Evolutionary conservation across 768 basidiomycete genomes (phyloP).

Genomic region (Hygrophoropsis aurantiaca): DNA sequence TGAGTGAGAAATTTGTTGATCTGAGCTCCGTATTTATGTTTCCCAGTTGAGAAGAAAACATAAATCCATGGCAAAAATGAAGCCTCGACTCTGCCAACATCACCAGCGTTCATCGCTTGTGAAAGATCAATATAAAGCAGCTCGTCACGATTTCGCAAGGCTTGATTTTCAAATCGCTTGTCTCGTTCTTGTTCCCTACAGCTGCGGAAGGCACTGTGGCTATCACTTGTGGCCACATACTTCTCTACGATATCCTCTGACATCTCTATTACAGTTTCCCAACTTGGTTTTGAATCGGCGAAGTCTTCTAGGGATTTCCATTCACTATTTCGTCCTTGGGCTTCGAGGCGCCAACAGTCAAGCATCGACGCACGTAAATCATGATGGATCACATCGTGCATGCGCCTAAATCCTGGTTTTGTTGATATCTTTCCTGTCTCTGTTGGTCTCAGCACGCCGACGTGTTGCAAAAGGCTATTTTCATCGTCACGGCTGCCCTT

Average conservation of each 20-base stretch:
- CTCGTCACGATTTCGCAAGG: constrained; percentile 18
- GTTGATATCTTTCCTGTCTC: constrained; percentile 30
- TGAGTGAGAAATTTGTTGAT: constrained; percentile 19
- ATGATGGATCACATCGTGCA: constrained; percentile 33
- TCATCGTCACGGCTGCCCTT: constrained; percentile 12
- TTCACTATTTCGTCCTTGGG: constrained; percentile 1
- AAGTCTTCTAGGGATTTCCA: constrained; percentile 16
- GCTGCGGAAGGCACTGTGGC: background rate
- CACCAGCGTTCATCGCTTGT: constrained; percentile 27
- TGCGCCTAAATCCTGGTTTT: constrained; percentile 33
- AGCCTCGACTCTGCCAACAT: constrained; percentile 32
- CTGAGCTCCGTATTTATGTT: too few species aligned
- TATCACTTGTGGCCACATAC: background rate
- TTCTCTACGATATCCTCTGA: constrained; percentile 10
- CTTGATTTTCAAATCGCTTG: constrained; percentile 19
- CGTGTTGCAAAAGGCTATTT: too few species aligned
- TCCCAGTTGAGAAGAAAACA: constrained; percentile 31
- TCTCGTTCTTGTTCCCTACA: constrained; percentile 11
- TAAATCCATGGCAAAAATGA: constrained; percentile 25
- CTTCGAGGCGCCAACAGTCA: constrained; percentile 26
- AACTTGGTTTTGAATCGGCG: constrained; percentile 19
- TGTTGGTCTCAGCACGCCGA: constrained; percentile 22
- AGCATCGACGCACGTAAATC: constrained; percentile 8
- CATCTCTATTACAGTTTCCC: constrained; percentile 13
- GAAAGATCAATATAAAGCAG: constrained; percentile 32